Evolutionary conservation across 2,329 filamentous ascomycete genomes (phyloP).

Genomic region (Bretziella fagacearum): DNA sequence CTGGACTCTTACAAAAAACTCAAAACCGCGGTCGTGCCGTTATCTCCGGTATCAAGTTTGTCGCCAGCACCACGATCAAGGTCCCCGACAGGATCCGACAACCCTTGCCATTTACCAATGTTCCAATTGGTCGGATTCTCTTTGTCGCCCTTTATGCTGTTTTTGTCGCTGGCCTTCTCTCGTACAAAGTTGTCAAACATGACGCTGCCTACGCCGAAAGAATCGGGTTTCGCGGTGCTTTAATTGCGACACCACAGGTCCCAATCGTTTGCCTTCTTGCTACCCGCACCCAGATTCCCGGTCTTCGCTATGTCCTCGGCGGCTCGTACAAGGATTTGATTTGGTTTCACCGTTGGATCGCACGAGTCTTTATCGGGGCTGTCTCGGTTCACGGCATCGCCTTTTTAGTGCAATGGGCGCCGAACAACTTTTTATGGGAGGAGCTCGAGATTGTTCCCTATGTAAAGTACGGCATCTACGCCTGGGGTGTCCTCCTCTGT

Average conservation of each 20-base stretch:
- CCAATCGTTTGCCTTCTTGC: conserved; percentile 47
- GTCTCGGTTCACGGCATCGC: conserved; percentile 53
- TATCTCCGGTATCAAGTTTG: conserved; percentile 38
- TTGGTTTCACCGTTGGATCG: conserved; percentile 58
- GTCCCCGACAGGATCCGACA: conserved; percentile 29
- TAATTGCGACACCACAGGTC: conserved; percentile 47
- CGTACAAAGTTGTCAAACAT: conserved; percentile 29
- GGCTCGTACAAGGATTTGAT: conserved; percentile 52
- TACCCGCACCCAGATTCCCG: conserved; percentile 39
- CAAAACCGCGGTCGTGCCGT: conserved; percentile 32
- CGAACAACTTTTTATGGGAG: conserved; percentile 38
- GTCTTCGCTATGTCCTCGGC: conserved; percentile 34
- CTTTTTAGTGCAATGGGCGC: conserved; percentile 48
- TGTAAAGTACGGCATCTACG: conserved; percentile 48
- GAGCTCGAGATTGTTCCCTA: conserved; percentile 46
- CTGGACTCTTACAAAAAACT: not conserved
- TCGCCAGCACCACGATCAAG: conserved; percentile 36
- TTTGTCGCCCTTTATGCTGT: conserved; percentile 40
- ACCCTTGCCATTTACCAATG: conserved; percentile 40
- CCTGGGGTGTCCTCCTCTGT: conserved; percentile 51
- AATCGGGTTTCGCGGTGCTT: conserved; percentile 50
- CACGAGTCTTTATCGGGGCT: conserved; percentile 49
- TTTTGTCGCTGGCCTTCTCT: conserved; percentile 41
- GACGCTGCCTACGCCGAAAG: conserved; percentile 45
- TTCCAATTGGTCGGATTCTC: conserved; percentile 37